Evolutionary conservation across 495 filamentous ascomycete species (phyloP).

Genomic region (Trichoderma asperelloides): DNA sequence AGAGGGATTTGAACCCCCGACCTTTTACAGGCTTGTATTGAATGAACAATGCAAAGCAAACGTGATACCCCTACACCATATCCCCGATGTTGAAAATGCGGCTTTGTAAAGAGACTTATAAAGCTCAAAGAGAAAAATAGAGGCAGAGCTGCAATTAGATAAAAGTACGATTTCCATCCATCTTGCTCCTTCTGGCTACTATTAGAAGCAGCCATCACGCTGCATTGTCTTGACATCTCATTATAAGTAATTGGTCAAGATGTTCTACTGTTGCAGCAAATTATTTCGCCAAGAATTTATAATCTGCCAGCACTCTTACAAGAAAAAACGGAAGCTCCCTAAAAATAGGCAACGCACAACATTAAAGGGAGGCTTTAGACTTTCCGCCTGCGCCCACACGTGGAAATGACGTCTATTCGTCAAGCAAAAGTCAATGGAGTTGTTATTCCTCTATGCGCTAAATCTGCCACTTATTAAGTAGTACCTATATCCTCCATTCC

Average conservation of each 20-base stretch:
- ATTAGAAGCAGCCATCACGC: too few species aligned
- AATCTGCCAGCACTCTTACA: neutral
- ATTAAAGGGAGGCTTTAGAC: constrained; percentile 3
- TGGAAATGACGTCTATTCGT: neutral
- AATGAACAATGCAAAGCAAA: constrained; percentile 1
- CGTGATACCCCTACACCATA: constrained; percentile 8
- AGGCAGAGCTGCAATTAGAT: neutral
- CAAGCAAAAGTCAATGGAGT: neutral
- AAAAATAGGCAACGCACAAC: neutral
- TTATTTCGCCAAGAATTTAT: neutral
- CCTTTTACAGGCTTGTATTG: neutral
- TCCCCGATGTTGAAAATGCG: neutral
- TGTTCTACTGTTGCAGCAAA: neutral
- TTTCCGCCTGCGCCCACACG: neutral
- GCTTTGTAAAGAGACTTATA: neutral
- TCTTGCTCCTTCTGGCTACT: too few species aligned
- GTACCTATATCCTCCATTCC: neutral
- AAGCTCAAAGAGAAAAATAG: neutral
- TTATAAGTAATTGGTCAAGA: neutral
- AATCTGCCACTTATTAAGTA: neutral
- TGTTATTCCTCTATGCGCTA: neutral
- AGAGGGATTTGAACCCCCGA: constrained; percentile 3
- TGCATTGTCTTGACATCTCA: too few species aligned
- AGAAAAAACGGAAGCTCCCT: neutral
- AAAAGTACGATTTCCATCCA: too few species aligned